These are phyloP conservation scores for Candida pseudocylindracea DNA, from an alignment of 1,139 yeast species.

Conservation along the genomic window DNA sequence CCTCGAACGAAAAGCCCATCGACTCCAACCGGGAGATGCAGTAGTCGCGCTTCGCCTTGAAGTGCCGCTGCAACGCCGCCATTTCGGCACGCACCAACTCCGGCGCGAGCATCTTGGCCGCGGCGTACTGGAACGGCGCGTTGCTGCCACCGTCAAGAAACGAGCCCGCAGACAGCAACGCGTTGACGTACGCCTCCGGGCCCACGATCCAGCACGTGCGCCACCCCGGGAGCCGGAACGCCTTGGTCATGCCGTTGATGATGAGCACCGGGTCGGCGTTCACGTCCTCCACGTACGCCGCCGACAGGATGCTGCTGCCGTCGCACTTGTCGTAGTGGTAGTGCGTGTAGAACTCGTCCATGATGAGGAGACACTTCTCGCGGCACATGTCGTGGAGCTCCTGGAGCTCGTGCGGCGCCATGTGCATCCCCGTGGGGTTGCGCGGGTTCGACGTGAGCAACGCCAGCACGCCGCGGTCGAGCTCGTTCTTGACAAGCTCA, in stretches of 20 bases:
- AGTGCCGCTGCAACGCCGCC: conserved; percentile 38
- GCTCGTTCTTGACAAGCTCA: conserved; percentile 29
- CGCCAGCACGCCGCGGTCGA: conserved; percentile 41
- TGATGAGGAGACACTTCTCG: conserved; percentile 31
- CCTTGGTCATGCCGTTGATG: conserved; percentile 42
- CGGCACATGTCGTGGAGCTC: conserved; percentile 36
- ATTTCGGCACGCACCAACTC: conserved; percentile 27
- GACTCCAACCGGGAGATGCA: conserved; percentile 24
- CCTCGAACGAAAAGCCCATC: conserved; percentile 35
- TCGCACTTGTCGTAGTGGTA: conserved; percentile 36
- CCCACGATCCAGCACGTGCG: conserved; percentile 50
- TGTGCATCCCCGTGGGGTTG: conserved; percentile 43
- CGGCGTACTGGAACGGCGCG: conserved; percentile 44
- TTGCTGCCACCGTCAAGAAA: conserved; percentile 46
- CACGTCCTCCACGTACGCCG: conserved; percentile 33
- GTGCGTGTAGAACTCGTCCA: conserved; percentile 50
- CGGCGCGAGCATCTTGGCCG: conserved; percentile 35
- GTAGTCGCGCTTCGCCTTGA: conserved; percentile 39
- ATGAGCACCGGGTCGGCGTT: conserved; percentile 40
- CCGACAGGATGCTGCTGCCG: conserved; percentile 34
- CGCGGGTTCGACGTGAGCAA: conserved; percentile 41
- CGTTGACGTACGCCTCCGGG: conserved; percentile 37
- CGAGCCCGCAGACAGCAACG: conserved; percentile 41
- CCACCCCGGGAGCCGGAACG: conserved; percentile 51
- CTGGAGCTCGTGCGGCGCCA: conserved; percentile 26